Evolutionary conservation across 1,284 basidiomycete genomes (phyloP).

Genomic region (Apiotrichum laibachii): DNA sequence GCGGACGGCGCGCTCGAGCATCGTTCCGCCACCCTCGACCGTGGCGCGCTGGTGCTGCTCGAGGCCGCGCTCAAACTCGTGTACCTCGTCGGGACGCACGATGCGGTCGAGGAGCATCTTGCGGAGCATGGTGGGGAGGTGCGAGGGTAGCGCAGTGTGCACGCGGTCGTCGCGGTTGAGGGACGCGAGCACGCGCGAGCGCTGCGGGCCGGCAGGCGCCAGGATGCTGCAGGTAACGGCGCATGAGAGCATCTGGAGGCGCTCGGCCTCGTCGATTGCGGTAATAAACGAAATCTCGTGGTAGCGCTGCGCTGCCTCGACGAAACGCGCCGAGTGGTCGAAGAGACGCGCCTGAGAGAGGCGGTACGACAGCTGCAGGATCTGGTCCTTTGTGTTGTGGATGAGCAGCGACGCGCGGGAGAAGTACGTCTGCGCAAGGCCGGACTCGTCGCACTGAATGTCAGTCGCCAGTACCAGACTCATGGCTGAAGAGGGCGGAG

Average conservation of each 20-base stretch:
- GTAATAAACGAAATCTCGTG: slow-evolving; percentile 87
- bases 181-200: slow-evolving; percentile 84
- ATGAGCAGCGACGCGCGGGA: slow-evolving; percentile 90
- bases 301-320: slow-evolving; percentile 91
- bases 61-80: slow-evolving; percentile 81
- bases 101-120: slow-evolving; percentile 99
- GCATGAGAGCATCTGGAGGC: slow-evolving; percentile 79
- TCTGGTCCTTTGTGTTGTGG: slow-evolving; percentile 70
- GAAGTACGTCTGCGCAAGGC: slow-evolving; percentile 92
- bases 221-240: slow-evolving; percentile 94
- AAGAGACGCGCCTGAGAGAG: slow-evolving; percentile 83
- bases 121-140: slow-evolving; percentile 74
- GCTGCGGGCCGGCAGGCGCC: slow-evolving; percentile 94
- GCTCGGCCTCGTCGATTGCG: slow-evolving; percentile 85
- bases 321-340: slow-evolving; percentile 85
- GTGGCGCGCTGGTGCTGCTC: slow-evolving; percentile 89
- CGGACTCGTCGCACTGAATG: slow-evolving; percentile 51
- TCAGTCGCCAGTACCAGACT: slow-evolving; percentile 6
- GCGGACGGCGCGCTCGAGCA: slow-evolving; percentile 96
- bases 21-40: slow-evolving; percentile 75
- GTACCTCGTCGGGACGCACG: slow-evolving; percentile 80
- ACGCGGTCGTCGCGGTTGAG: slow-evolving; percentile 92
- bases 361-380: slow-evolving; percentile 75
- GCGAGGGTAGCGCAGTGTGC: slow-evolving; percentile 56
- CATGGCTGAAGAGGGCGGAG: neutral